Base-by-base conservation (phyloP, 2,329 filamentous ascomycete genomes). In the Colletotrichum sp. region DNA sequence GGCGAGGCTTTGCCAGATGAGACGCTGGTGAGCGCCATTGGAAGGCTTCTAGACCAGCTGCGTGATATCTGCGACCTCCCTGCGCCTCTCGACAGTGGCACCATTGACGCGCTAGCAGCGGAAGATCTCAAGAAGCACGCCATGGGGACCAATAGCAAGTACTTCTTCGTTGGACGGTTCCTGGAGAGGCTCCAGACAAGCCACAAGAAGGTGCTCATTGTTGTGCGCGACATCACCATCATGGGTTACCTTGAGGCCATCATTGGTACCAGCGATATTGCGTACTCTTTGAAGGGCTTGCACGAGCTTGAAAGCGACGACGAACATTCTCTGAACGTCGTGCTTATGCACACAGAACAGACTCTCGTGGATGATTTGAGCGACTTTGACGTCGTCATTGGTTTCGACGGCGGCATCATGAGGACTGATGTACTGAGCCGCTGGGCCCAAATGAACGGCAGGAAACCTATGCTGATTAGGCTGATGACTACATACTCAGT, bases 21-120 rank as follows among this genome's bases (percentile, higher is more conserved):
- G 9, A 77, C 82, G 3, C 78, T 79, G 3, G 78, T 89, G 3
- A 81, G 89, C 8, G 80, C 82, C 15, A 88, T 93, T 11, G 87
- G 92, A 76, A 79, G 83, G 8, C 84, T 93, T 77, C 86, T 93
- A 57, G 83, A 85, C 25, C 83, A 84, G 44, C 84, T 93, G 12
- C 84, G 88, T 57, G 88, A 90, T 70, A 83, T 92, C 25, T 92
- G 91, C 79, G 91, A 93, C 79, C 88, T 91, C 52, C 91, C 90
- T 6, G 88, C 88, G 6, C 88, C 90, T 44, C 82, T 88, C 52
- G 83, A 89, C 29, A 87, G 87, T n/a, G 84, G 89, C 9, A 80
- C 82, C 4, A 80, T 87, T 15, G 83, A 84, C 29, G 78, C 79
- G 5, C 76, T 90, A 71, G 81, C 86, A 4, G 79, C 86, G 9